A percentile compares a stretch with the other conserved stretches of the same genome.
Evolutionary conservation across 2,329 filamentous ascomycete species (phyloP).

Genomic region (Xylariaceae sp.): DNA sequence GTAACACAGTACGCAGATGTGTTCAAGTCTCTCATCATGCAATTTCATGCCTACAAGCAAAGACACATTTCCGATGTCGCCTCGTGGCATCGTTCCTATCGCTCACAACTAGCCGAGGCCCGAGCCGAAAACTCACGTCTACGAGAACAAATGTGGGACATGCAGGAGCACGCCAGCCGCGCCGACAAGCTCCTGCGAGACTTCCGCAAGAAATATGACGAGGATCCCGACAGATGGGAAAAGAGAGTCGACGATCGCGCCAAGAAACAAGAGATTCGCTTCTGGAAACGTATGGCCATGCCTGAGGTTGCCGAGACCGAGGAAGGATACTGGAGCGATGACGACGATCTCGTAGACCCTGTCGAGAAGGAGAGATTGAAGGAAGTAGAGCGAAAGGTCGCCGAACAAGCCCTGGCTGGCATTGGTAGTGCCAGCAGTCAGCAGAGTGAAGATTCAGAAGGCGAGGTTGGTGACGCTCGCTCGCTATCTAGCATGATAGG

Average conservation of each 20-base stretch:
- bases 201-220: conserved; percentile 53
- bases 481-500: conserved; percentile 29
- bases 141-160: conserved; percentile 63
- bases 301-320: conserved; percentile 57
- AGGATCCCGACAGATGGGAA: conserved; percentile 51
- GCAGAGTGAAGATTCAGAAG: conserved; percentile 31
- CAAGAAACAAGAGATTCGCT: conserved; percentile 54
- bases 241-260: conserved; percentile 48
- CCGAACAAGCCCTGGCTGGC: conserved; percentile 33
- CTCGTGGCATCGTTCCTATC: conserved; percentile 63
- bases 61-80: conserved; percentile 58
- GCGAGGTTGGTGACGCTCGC: conserved; percentile 22
- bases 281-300: conserved; percentile 65
- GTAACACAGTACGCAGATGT: conserved; percentile 55
- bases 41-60: conserved; percentile 63
- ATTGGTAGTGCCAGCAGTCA: conserved; percentile 28
- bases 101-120: conserved; percentile 59
- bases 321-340: conserved; percentile 56
- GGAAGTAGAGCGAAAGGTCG: conserved; percentile 44
- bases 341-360: conserved; percentile 60
- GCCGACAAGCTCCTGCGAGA: conserved; percentile 55
- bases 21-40: conserved; percentile 54
- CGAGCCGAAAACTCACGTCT: conserved; percentile 60
- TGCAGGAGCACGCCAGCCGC: conserved; percentile 55
- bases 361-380: conserved; percentile 54